Conservation (phyloP, 106 monocot species). For the Cymbidium sinense region DNA sequence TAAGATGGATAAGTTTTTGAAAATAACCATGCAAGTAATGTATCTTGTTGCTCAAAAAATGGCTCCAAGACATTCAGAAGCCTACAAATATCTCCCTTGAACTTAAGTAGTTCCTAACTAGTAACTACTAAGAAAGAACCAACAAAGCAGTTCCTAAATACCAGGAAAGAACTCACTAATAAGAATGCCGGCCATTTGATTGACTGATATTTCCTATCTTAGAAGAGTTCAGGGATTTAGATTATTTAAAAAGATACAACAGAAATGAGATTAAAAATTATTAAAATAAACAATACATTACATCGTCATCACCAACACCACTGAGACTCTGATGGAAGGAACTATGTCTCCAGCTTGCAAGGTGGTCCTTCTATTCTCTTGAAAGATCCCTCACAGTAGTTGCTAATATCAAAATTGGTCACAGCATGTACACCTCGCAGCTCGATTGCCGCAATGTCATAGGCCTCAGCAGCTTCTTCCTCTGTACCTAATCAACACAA, state of each 20-base stretch:
- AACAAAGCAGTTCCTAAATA: background rate
- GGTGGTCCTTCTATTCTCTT: slow-evolving; percentile 13
- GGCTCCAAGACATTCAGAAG: background rate
- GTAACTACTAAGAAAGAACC: too few species aligned
- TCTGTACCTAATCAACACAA: slow-evolving; percentile 28
- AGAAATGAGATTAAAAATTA: background rate
- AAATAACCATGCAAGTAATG: background rate
- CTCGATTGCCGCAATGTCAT: slow-evolving; percentile 55
- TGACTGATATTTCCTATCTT: background rate
- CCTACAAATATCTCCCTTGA: background rate
- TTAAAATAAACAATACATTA: slow-evolving; percentile 5
- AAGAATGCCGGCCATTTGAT: too few species aligned
- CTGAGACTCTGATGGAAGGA: background rate
- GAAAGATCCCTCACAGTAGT: slow-evolving; percentile 33
- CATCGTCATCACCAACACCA: background rate
- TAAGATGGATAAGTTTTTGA: background rate
- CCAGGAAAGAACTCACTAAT: background rate
- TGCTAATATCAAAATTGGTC: slow-evolving; percentile 55
- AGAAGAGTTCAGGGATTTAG: background rate
- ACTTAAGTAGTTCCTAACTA: background rate
- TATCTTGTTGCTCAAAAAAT: background rate
- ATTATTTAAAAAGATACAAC: background rate
- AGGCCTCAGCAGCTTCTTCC: slow-evolving; percentile 56
- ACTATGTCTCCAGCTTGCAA: slow-evolving; percentile 17
- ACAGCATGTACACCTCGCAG: slow-evolving; percentile 56